Evolutionary conservation across 108 stramenopile genomes (phyloP).

Genomic region (Discostella stelligeroides): DNA sequence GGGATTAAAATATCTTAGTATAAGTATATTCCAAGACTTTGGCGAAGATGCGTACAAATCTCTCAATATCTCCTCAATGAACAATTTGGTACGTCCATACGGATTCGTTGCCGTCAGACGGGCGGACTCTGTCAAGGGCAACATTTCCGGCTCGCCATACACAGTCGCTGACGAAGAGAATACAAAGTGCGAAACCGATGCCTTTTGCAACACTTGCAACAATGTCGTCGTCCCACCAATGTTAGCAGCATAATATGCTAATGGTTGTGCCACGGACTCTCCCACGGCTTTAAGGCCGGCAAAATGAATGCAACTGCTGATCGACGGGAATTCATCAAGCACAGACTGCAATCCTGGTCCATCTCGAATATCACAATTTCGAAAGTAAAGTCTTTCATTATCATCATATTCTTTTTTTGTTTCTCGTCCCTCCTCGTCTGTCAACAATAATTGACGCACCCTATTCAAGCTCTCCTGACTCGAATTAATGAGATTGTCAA

Average conservation of each 20-base stretch:
- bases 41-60: constrained; percentile 78
- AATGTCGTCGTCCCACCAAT: constrained; percentile 92
- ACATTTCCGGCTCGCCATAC: constrained; percentile 93
- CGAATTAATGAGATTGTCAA: constrained; percentile 95
- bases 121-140: constrained; percentile 88
- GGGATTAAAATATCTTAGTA: constrained; percentile 99
- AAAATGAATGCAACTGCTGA: constrained; percentile 96
- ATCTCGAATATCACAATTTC: constrained; percentile 81
- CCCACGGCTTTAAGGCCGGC: constrained; percentile 99
- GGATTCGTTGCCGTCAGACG: constrained; percentile 90
- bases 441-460: constrained; percentile 72
- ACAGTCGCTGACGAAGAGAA: constrained; percentile 98
- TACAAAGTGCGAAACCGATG: constrained; percentile 77
- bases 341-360: constrained; percentile 45
- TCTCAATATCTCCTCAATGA: constrained; percentile 98
- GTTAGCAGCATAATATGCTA: constrained; percentile 97
- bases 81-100: constrained; percentile 97
- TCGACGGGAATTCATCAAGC: constrained; percentile 80
- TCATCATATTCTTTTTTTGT: neutral
- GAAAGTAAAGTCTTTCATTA: constrained; percentile 62
- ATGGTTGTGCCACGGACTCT: constrained; percentile 85
- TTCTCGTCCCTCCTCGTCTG: constrained; percentile 34
- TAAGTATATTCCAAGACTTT: constrained; percentile 70
- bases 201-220: constrained; percentile 52
- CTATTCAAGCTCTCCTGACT: constrained; percentile 86